These are phyloP conservation scores for Pseudogymnoascus sp. DNA, from an alignment of 2,329 filamentous ascomycete species.

Conservation along the genomic window DNA sequence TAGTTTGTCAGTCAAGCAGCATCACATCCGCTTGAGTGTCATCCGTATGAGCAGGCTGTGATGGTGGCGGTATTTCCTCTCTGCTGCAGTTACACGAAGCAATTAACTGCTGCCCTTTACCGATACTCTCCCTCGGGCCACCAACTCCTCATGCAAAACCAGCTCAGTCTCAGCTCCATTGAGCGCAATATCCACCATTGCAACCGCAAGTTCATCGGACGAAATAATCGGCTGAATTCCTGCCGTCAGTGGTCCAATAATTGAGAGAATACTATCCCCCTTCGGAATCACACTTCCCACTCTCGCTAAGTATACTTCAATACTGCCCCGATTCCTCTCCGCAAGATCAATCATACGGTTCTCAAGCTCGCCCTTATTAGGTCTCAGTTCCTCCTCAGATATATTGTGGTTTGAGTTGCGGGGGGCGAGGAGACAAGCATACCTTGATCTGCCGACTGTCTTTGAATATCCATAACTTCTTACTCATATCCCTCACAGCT, in stretches of 20 bases:
- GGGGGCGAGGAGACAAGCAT: neutral
- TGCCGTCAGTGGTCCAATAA: slow-evolving; percentile 8
- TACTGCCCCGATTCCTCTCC: slow-evolving; percentile 16
- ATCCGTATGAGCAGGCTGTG: no score
- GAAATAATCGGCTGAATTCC: slow-evolving; percentile 14
- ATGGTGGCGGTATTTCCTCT: no score
- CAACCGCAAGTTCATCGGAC: slow-evolving; percentile 14
- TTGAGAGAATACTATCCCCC: neutral
- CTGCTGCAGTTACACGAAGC: neutral
- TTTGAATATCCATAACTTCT: neutral
- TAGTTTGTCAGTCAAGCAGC: no score
- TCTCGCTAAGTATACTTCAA: slow-evolving; percentile 12
- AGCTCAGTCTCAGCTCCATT: slow-evolving; percentile 11
- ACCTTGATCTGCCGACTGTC: neutral
- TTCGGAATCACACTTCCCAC: slow-evolving; percentile 12
- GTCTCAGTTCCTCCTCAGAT: slow-evolving; percentile 12
- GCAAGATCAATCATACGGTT: slow-evolving; percentile 14
- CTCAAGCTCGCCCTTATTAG: neutral
- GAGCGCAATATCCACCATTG: slow-evolving; percentile 17
- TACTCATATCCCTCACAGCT: neutral
- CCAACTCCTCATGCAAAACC: neutral
- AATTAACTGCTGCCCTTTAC: neutral
- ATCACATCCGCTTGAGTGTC: no score
- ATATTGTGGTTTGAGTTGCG: slow-evolving; percentile 10
- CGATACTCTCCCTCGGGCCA: neutral